These are phyloP conservation scores for Artemisia tridentata DNA, from an alignment of 129 eudicot species.

Conservation along the genomic window DNA sequence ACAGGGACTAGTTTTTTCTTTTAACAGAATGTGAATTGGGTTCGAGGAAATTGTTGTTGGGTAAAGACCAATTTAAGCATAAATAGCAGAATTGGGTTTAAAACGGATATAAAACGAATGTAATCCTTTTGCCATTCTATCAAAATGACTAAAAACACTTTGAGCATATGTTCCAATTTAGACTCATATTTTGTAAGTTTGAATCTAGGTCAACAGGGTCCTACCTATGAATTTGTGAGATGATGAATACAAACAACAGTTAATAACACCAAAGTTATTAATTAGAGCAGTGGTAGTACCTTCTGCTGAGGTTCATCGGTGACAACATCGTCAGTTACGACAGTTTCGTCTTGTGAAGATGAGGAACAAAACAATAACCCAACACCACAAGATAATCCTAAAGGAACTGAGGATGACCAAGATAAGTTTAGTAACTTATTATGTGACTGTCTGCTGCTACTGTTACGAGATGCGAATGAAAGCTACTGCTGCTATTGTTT, in stretches of 20 bases:
- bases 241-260: too few species aligned
- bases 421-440: not conserved
- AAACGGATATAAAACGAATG: too few species aligned
- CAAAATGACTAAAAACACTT: too few species aligned
- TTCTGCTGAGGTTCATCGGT: slow-evolving; percentile 26
- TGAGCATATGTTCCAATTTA: too few species aligned
- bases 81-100: too few species aligned
- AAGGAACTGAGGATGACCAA: slow-evolving; percentile 2
- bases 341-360: slow-evolving; percentile 35
- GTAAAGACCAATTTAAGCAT: too few species aligned
- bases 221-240: too few species aligned
- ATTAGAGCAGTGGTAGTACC: slow-evolving; percentile 11
- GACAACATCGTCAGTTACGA: slow-evolving; percentile 30
- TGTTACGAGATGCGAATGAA: slow-evolving; percentile 11
- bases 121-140: too few species aligned
- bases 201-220: too few species aligned
- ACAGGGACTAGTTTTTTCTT: too few species aligned
- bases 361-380: slow-evolving; percentile 16
- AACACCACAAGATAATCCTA: not conserved
- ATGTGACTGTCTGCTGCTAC: not conserved
- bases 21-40: not conserved
- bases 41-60: too few species aligned
- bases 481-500: not conserved
- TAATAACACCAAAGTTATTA: not conserved
- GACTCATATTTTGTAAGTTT: too few species aligned